Evolutionary conservation across 768 basidiomycete genomes (phyloP).

Genomic region (Auricularia cornea): DNA sequence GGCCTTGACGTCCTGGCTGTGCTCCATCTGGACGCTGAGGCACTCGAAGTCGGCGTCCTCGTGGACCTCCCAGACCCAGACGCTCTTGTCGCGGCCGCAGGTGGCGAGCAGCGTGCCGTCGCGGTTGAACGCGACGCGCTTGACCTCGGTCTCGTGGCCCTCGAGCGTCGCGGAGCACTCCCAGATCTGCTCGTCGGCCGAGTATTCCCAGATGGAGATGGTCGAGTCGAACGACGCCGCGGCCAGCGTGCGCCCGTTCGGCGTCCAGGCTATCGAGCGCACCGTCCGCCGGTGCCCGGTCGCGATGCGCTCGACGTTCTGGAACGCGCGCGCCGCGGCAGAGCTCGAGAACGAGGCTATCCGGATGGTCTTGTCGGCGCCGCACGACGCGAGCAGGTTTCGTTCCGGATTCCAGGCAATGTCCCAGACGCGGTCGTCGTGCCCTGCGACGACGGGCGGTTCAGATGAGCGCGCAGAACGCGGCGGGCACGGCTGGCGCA

Average conservation of each 20-base stretch:
- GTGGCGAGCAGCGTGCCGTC: conserved; percentile 74
- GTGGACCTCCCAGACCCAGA: conserved; percentile 98
- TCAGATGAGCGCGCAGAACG: no score
- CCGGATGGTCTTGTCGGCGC: conserved; percentile 86
- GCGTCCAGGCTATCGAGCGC: conserved; percentile 79
- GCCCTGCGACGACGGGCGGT: conserved; percentile 33
- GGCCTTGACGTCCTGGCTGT: conserved; percentile 91
- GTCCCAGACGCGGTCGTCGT: conserved; percentile 81
- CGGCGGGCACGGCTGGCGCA: no score
- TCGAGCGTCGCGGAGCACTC: conserved; percentile 37
- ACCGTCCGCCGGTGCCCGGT: conserved; percentile 88
- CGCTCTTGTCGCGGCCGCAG: conserved; percentile 93
- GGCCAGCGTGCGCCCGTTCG: conserved; percentile 76
- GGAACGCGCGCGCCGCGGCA: conserved; percentile 32
- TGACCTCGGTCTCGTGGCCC: conserved; percentile 67
- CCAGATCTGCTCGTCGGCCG: conserved; percentile 55
- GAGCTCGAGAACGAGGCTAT: conserved; percentile 55
- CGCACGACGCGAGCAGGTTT: conserved; percentile 84
- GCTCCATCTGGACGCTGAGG: conserved; percentile 92
- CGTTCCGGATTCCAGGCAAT: conserved; percentile 82
- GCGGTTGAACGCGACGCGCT: conserved; percentile 72
- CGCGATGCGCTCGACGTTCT: conserved; percentile 53
- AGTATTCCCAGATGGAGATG: conserved; percentile 84
- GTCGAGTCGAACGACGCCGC: conserved; percentile 93
- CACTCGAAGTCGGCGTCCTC: conserved; percentile 94